Evolutionary conservation across 768 basidiomycete species (phyloP), one percentile per base, ranked within the genome.

Genomic region (Dentipellis sp.): DNA sequence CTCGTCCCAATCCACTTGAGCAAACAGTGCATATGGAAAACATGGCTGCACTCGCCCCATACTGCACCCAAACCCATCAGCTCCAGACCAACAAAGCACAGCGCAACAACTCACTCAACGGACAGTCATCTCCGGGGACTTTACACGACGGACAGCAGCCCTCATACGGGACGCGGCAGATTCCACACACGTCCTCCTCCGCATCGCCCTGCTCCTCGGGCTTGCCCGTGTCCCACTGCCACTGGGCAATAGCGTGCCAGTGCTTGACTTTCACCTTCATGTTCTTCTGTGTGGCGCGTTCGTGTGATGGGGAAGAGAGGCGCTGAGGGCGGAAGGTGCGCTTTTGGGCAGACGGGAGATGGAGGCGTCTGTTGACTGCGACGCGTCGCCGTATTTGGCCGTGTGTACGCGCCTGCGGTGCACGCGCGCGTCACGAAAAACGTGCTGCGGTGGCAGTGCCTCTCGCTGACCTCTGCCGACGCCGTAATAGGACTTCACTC

Each of bases 1-100:
- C 82, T 73, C 0, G 94, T 94, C 3, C 85, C 85, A 58, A 97
- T 82, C 97, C 97, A 99, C 69, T 97, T 97, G 60, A 95, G 77
- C 11, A 99, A 73, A 71, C 95, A 98, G 68, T 99, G 95, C 91
- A 97, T 94, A 68, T 99, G 97, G 66, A 98, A 99, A 56, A 97
- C 84, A 68, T 98, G 97, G 6, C 84, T 91, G 66, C 95, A 99
- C 71, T 97, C 86, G 36, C 97, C 97, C 91, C 94, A 98, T 54
- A 98, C 95, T 98, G 61, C n/a, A 37, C 35, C 22, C 56, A 6
- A 37, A 54, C 19, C 52, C 10, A 37, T 35, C 54, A 10, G 50
- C 8, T 34, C 19, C 17, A 39, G 53, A 61, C 17, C 12, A 19
- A 50, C 48, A 53, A 10, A 38, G 42, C 8, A 29, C 35, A n/a